phyloP scores from a whole-genome alignment of 2,329 filamentous ascomycete genomes.

The Gliomastix tumulicola region DNA sequence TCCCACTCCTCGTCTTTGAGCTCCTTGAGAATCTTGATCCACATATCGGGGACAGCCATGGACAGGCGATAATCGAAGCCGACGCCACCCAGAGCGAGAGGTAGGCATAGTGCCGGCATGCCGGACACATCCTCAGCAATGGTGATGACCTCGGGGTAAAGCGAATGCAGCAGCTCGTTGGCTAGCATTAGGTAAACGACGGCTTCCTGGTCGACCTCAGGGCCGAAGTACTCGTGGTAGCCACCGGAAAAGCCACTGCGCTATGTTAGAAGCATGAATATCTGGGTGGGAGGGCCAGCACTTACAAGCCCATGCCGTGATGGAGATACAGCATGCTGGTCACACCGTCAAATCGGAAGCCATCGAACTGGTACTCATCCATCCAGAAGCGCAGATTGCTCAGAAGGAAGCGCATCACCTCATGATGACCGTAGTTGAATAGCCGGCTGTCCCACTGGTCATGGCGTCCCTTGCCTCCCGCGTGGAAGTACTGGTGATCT shows the following conservation, averaged over 20 bases:
- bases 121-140: slow-evolving; percentile 97
- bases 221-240: slow-evolving; percentile 96
- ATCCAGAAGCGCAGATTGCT: slow-evolving; percentile 98
- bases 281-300: no score
- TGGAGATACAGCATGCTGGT: slow-evolving; percentile 97
- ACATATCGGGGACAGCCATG: slow-evolving; percentile 98
- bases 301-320: slow-evolving; percentile 94
- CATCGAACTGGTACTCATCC: slow-evolving; percentile 95
- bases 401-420: slow-evolving; percentile 90
- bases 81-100: slow-evolving; percentile 78
- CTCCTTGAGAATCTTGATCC: slow-evolving; percentile 98
- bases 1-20: slow-evolving; percentile 89
- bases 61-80: slow-evolving; percentile 96
- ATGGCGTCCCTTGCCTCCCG: slow-evolving; percentile 74
- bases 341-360: slow-evolving; percentile 95
- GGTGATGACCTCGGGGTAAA: slow-evolving; percentile 84
- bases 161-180: slow-evolving; percentile 88
- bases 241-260: slow-evolving; percentile 86
- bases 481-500: slow-evolving; percentile 94
- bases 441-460: slow-evolving; percentile 93
- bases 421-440: slow-evolving; percentile 95
- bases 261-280: slow-evolving; percentile 17
- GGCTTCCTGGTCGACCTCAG: slow-evolving; percentile 83
- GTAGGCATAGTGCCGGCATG: slow-evolving; percentile 93
- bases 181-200: slow-evolving; percentile 93